A percentile compares a stretch with the other conserved stretches of the same genome.
phyloP scores from a whole-genome alignment of 352 stramenopile species.

The Globisporangium barbulae region DNA sequence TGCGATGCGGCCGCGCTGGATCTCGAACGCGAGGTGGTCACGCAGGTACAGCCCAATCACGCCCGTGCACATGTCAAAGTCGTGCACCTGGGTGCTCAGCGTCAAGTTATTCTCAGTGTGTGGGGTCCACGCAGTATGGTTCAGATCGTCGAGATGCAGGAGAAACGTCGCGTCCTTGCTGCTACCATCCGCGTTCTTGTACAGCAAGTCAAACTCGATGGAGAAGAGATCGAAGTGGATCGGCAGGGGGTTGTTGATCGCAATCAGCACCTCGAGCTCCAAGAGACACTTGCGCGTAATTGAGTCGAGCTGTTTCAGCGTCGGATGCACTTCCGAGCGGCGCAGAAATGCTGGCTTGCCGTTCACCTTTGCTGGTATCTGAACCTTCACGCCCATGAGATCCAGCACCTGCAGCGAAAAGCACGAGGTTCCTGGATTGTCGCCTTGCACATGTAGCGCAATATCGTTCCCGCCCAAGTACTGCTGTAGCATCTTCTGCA shows the following conservation, averaged over 20 bases:
- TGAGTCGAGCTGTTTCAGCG: slow-evolving; percentile 73
- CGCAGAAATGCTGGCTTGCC: slow-evolving; percentile 67
- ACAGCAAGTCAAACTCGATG: slow-evolving; percentile 68
- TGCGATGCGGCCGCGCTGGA: slow-evolving; percentile 51
- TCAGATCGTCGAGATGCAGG: slow-evolving; percentile 46
- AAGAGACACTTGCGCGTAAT: slow-evolving; percentile 68
- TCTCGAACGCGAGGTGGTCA: slow-evolving; percentile 63
- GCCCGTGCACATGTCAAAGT: slow-evolving; percentile 62
- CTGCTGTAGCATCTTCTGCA: slow-evolving; percentile 66
- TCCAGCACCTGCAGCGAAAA: slow-evolving; percentile 71
- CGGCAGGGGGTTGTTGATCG: slow-evolving; percentile 76
- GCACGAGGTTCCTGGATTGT: slow-evolving; percentile 46
- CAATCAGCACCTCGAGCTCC: slow-evolving; percentile 64
- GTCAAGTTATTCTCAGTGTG: slow-evolving; percentile 70
- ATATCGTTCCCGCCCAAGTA: slow-evolving; percentile 69
- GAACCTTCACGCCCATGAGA: slow-evolving; percentile 53
- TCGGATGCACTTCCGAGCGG: slow-evolving; percentile 50
- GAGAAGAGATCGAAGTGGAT: slow-evolving; percentile 72
- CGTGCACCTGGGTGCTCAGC: slow-evolving; percentile 43
- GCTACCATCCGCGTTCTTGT: slow-evolving; percentile 31
- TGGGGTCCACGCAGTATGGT: slow-evolving; percentile 47
- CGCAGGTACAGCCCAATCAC: slow-evolving; percentile 65
- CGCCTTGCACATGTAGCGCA: slow-evolving; percentile 48
- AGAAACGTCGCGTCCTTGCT: slow-evolving; percentile 33
- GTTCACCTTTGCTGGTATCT: slow-evolving; percentile 67